A percentile compares a stretch with the other conserved stretches of the same genome.
Conservation (phyloP, 306 rosid genomes). For the Cucurbita argyrosperma region DNA sequence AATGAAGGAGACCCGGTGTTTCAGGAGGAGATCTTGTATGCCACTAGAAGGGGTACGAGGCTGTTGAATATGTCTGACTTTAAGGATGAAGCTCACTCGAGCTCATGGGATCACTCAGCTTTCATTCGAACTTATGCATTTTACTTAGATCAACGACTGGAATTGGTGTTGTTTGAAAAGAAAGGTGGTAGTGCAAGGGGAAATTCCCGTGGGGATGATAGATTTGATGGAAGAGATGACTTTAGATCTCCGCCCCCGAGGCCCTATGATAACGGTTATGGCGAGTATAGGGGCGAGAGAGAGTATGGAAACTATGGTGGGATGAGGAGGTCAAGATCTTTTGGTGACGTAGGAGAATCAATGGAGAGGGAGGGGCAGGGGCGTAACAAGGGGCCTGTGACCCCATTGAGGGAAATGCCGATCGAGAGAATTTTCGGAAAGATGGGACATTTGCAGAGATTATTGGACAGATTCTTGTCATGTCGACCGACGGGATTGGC, state of each 20-base stretch:
- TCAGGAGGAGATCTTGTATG: slow-evolving; percentile 79
- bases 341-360: slow-evolving; percentile 60
- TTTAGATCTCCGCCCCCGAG: slow-evolving; percentile 68
- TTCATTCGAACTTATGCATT: slow-evolving; percentile 76
- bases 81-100: slow-evolving; percentile 92
- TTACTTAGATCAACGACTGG: slow-evolving; percentile 85
- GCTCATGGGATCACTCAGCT: slow-evolving; percentile 94
- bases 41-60: slow-evolving; percentile 81
- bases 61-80: slow-evolving; percentile 78
- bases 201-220: slow-evolving; percentile 23
- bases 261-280: slow-evolving; percentile 48
- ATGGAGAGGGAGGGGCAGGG: slow-evolving; percentile 29
- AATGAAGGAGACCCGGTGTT: slow-evolving; percentile 67
- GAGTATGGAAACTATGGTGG: slow-evolving; percentile 42
- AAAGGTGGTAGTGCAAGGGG: slow-evolving; percentile 17
- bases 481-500: slow-evolving; percentile 91
- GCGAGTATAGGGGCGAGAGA: slow-evolving; percentile 37
- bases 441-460: slow-evolving; percentile 89
- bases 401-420: slow-evolving; percentile 78
- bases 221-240: slow-evolving; percentile 45
- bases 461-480: slow-evolving; percentile 73
- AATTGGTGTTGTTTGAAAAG: slow-evolving; percentile 49
- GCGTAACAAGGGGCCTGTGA: slow-evolving; percentile 29
- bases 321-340: slow-evolving; percentile 79
- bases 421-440: slow-evolving; percentile 74